Base-by-base conservation (phyloP, 768 basidiomycete genomes). In the Boletus reticulatus region DNA sequence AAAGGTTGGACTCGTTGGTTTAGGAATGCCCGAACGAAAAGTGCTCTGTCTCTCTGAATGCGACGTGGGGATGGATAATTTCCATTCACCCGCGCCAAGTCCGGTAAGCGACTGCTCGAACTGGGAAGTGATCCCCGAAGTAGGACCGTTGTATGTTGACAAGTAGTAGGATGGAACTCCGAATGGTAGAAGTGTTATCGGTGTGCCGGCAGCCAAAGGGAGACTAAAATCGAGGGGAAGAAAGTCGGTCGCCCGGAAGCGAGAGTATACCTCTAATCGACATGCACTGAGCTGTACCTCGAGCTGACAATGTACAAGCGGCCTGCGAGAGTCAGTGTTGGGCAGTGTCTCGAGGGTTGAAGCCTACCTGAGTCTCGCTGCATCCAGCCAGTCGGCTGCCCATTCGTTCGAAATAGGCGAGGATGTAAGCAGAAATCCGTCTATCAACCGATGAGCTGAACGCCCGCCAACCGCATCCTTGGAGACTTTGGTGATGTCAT, bases 121-220 rank as follows among this genome's bases (percentile, higher is more conserved):
- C 60, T 87, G 84, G 20, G 76, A 75, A 1, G 79, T 76, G 24
- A 90, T 75, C 2, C 77, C 82, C 11, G 83, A 76, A 9, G 83
- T 82, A 31, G 88, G 84, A 20, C 87, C 91, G 16, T 75, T 75
- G 63, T 90, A 92, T n/a, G 75, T 69, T n/a, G 83, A 77, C 39
- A 92, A 74, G 60, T 81, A 88, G 69, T 85, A 88, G 4, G 89
- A 89, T 3, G 90, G 88, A 5, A 81, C 83, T 31, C 81, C 85
- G 57, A 84, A 79, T 6, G 90, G 90, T 19, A 92, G 76, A 4
- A 93, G 75, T 11, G 76, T 78, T 48, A 92, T 84, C 10, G 89
- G 88, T 12, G 84, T 78, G 10, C 89, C 89, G 11, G 82, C 68
- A 27, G 78, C 67, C 17, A 83, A 66, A 20, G 83, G 80, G 13